Base-by-base conservation (phyloP, 2,329 filamentous ascomycete genomes). In the Sarocladium strictum region DNA sequence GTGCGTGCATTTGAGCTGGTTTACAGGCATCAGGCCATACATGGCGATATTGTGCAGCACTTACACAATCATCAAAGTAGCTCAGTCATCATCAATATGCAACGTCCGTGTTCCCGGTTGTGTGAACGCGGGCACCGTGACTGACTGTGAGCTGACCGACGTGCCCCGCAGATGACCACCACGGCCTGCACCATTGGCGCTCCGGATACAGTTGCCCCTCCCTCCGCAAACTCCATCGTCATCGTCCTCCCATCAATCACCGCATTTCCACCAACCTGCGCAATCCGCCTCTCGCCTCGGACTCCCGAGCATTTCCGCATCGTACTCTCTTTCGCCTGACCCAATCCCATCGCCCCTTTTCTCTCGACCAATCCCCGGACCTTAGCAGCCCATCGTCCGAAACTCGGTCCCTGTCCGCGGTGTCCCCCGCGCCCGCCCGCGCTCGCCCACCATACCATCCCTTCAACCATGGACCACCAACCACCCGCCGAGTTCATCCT, bases 401-500 rank as follows among this genome's bases (percentile, higher is more conserved):
- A 32, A 29, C 24, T 24, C 45, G 6, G 24, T 17, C 19, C 45
- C 19, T 11, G 4, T 24, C 6, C 26, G 7, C 29, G 19, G 27
- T 6, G 26, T n/a, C 29, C 4, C 49, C 49, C 24, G n/a, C 24
- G 45, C n/a, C 24, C 17, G 41, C 41, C 19, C n/a, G n/a, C n/a
- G 19, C 21, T 10, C 9, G 15, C 38, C 21, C 43, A n/a, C 43
- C 43, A 14, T 26, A n/a, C n/a, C n/a, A n/a, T 17, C 19, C 23
- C 5, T 14, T 19, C 49, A 55, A 55, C 54, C 56, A 80, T 79
- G 76, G 76, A 80, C 56, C 72, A 74, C 57, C 74, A 75, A 56
- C 72, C 70, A 54, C 84, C 89, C 56, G 90, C 90, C 64, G 91
- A 97, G 72, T 96, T 96, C 75, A 90, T 89, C 62, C 83, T 99